Percentiles rank a stretch among this genome's conserved stretches.
Conservation (phyloP, 1,139 yeast species). For the Blastobotrys petasosporus region DNA sequence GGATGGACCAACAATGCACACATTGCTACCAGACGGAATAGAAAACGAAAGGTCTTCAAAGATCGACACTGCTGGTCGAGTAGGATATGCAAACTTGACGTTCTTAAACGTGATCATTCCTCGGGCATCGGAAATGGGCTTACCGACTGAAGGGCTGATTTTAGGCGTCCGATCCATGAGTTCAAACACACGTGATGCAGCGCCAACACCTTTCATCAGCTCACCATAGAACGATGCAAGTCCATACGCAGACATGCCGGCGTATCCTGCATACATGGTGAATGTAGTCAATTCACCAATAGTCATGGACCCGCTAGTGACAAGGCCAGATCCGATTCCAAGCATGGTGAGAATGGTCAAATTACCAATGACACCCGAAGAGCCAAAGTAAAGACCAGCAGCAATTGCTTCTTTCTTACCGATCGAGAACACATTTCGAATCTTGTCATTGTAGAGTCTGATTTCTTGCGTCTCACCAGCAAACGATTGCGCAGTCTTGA, state of each 20-base stretch:
- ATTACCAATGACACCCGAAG: slow-evolving; percentile 78
- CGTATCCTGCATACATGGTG: slow-evolving; percentile 88
- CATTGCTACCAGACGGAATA: slow-evolving; percentile 77
- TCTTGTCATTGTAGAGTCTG: slow-evolving; percentile 57
- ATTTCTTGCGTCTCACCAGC: slow-evolving; percentile 74
- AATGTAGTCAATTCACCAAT: slow-evolving; percentile 89
- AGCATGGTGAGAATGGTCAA: slow-evolving; percentile 68
- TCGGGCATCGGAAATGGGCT: slow-evolving; percentile 37
- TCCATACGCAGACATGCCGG: slow-evolving; percentile 87
- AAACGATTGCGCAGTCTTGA: slow-evolving; percentile 81
- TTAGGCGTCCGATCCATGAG: slow-evolving; percentile 68
- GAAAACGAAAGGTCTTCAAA: slow-evolving; percentile 60
- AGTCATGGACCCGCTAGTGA: slow-evolving; percentile 61
- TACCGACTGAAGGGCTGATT: slow-evolving; percentile 61
- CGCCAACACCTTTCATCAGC: slow-evolving; percentile 95
- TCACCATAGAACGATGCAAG: slow-evolving; percentile 87
- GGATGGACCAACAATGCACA: slow-evolving; percentile 93
- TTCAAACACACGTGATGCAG: slow-evolving; percentile 88
- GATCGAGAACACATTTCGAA: slow-evolving; percentile 64
- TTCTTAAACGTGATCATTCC: slow-evolving; percentile 57
- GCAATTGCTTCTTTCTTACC: slow-evolving; percentile 78
- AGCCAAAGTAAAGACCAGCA: slow-evolving; percentile 57
- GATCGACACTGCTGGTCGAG: slow-evolving; percentile 68
- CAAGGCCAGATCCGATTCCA: slow-evolving; percentile 75
- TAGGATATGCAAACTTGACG: slow-evolving; percentile 76